Percentiles rank a stretch among this genome's conserved stretches.
Conservation (phyloP, 2,329 filamentous ascomycete genomes). For the Fonsecaea pugnacius region DNA sequence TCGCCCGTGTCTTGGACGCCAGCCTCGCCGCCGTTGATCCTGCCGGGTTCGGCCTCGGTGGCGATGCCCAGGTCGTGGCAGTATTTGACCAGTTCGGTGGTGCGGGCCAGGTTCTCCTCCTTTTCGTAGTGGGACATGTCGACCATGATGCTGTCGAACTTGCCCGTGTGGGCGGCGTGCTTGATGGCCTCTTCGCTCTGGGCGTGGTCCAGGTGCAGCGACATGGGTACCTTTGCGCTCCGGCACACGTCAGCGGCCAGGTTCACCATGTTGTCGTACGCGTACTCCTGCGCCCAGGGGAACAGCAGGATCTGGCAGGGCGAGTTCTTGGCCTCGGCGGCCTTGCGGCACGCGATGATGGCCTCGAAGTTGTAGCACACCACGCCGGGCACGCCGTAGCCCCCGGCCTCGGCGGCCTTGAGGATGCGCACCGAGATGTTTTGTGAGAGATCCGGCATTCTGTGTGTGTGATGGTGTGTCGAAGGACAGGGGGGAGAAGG, state of each 20-base stretch:
- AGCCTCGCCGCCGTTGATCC: conserved; percentile 75
- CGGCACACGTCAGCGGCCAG: conserved; percentile 62
- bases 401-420: conserved; percentile 38
- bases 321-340: conserved; percentile 68
- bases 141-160: conserved; percentile 73
- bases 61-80: conserved; percentile 69
- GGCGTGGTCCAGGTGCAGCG: conserved; percentile 69
- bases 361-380: conserved; percentile 68
- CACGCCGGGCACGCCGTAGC: conserved; percentile 36
- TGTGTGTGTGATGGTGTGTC: conserved; percentile 8
- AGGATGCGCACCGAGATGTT: conserved; percentile 41
- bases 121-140: conserved; percentile 76
- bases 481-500: conserved; percentile 3
- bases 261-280: conserved; percentile 60
- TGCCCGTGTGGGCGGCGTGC: conserved; percentile 62
- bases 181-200: conserved; percentile 67
- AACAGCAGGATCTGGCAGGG: conserved; percentile 75
- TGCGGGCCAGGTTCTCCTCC: conserved; percentile 69
- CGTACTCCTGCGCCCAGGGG: conserved; percentile 73
- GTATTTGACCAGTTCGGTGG: conserved; percentile 64
- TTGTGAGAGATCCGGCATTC: conserved; percentile 31
- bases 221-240: conserved; percentile 62
- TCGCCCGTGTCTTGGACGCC: conserved; percentile 71
- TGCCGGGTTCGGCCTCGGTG: conserved; percentile 71
- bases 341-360: conserved; percentile 69